phyloP scores from a whole-genome alignment of 2,329 filamentous ascomycete genomes.

The Apiospora marii region DNA sequence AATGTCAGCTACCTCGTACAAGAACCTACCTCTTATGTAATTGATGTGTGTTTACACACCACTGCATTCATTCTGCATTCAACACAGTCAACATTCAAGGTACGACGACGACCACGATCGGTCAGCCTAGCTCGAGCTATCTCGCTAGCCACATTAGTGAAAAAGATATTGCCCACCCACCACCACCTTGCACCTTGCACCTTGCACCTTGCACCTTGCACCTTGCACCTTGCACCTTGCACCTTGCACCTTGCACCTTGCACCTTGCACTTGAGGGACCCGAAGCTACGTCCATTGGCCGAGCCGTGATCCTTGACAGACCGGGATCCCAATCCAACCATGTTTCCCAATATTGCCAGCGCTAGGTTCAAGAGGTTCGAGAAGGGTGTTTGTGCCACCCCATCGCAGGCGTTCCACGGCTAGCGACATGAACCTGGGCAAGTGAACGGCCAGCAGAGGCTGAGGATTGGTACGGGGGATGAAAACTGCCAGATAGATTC shows the following conservation, averaged over 20 bases:
- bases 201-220: no score
- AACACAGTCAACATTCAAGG: no score
- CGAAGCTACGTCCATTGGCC: slow-evolving; percentile 14
- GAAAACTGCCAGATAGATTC: not conserved
- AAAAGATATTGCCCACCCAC: no score
- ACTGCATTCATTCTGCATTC: no score
- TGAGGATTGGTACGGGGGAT: slow-evolving; percentile 6
- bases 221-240: no score
- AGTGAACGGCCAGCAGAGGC: not conserved
- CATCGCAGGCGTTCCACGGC: not conserved
- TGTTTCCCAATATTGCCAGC: slow-evolving; percentile 12
- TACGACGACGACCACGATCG: no score
- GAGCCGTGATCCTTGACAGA: slow-evolving; percentile 1
- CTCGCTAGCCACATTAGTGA: no score
- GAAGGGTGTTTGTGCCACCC: slow-evolving; percentile 6
- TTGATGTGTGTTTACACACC: not conserved
- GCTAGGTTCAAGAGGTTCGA: slow-evolving; percentile 11
- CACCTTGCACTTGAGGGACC: not conserved
- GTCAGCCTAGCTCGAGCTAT: no score
- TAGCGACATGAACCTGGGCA: not conserved
- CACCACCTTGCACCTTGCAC: no score
- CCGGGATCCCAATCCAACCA: not conserved
- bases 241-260: no score
- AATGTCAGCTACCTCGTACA: no score
- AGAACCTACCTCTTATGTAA: not conserved